Conservation (phyloP, 148 eudicot genomes). For the Agrostemma githago region DNA sequence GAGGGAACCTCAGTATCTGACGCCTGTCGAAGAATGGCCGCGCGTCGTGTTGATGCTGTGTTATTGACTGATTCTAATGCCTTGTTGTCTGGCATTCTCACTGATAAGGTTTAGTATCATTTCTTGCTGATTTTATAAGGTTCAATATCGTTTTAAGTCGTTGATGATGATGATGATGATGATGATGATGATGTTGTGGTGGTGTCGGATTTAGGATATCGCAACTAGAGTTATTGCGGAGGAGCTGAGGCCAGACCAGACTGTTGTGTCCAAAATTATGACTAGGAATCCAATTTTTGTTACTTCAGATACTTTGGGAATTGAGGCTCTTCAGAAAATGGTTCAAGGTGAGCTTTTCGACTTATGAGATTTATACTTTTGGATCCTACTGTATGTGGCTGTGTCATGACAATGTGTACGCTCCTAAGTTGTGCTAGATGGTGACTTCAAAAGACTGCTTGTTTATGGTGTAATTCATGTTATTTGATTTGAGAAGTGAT, state of each 20-base stretch:
- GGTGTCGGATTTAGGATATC: slow-evolving; percentile 55
- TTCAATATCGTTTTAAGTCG: background rate
- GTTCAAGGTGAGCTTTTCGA: slow-evolving; percentile 56
- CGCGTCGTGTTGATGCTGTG: slow-evolving; percentile 86
- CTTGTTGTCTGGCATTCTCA: slow-evolving; percentile 87
- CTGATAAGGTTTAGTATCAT: slow-evolving; percentile 59
- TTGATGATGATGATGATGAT: background rate
- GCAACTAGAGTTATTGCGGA: slow-evolving; percentile 86
- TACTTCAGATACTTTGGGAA: slow-evolving; percentile 80
- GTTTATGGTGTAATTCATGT: background rate
- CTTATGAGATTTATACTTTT: background rate
- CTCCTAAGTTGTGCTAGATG: background rate
- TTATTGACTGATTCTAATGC: slow-evolving; percentile 92
- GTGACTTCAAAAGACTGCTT: background rate
- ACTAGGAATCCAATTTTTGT: slow-evolving; percentile 95
- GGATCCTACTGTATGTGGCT: background rate
- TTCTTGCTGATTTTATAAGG: background rate
- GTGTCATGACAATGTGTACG: background rate
- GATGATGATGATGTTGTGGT: background rate
- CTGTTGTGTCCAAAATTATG: slow-evolving; percentile 75
- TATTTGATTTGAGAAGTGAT: background rate
- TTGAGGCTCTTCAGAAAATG: slow-evolving; percentile 97
- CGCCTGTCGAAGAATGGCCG: slow-evolving; percentile 94
- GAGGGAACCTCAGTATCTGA: slow-evolving; percentile 88
- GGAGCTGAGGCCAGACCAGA: slow-evolving; percentile 86